These are phyloP conservation scores for Xylaria sp. DNA, from an alignment of 2,329 filamentous ascomycete species.

Conservation along the genomic window DNA sequence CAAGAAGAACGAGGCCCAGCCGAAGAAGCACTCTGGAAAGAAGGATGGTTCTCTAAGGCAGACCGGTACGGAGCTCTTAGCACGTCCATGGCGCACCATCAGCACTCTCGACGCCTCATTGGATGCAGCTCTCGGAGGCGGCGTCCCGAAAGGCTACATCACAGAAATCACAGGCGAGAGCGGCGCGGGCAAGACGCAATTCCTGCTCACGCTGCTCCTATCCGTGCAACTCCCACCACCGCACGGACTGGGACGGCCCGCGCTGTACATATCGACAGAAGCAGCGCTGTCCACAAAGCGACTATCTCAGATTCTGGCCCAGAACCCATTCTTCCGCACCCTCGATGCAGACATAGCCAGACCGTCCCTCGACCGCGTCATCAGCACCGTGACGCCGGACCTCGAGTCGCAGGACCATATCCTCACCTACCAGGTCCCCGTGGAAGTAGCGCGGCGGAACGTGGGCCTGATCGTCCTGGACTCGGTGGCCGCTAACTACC, in stretches of 20 bases:
- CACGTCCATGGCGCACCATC: slow-evolving; percentile 66
- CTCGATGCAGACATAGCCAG: slow-evolving; percentile 40
- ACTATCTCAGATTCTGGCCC: slow-evolving; percentile 78
- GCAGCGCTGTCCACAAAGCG: slow-evolving; percentile 83
- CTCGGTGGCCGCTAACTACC: slow-evolving; percentile 94
- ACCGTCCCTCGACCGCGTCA: slow-evolving; percentile 78
- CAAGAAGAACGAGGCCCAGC: slow-evolving; percentile 34
- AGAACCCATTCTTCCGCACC: slow-evolving; percentile 68
- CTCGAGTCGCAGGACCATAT: slow-evolving; percentile 97
- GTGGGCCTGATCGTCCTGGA: slow-evolving; percentile 88
- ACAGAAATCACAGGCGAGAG: slow-evolving; percentile 94
- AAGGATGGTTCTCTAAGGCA: slow-evolving; percentile 41
- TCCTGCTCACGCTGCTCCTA: slow-evolving; percentile 85
- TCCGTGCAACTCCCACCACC: slow-evolving; percentile 83
- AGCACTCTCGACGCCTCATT: slow-evolving; percentile 82
- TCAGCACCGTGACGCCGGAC: slow-evolving; percentile 85
- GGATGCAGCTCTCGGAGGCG: slow-evolving; percentile 77
- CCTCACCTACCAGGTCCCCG: slow-evolving; percentile 88
- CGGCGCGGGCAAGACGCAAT: slow-evolving; percentile 93
- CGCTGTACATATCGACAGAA: slow-evolving; percentile 95
- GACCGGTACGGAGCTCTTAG: slow-evolving; percentile 53
- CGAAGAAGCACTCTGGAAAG: slow-evolving; percentile 9
- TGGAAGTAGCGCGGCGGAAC: slow-evolving; percentile 78
- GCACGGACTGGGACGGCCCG: slow-evolving; percentile 74
- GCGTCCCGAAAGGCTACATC: slow-evolving; percentile 81